Percentiles rank a stretch among this genome's conserved stretches.
Evolutionary conservation across 805 yeast species (phyloP).

Genomic region (Candida loeiensis): DNA sequence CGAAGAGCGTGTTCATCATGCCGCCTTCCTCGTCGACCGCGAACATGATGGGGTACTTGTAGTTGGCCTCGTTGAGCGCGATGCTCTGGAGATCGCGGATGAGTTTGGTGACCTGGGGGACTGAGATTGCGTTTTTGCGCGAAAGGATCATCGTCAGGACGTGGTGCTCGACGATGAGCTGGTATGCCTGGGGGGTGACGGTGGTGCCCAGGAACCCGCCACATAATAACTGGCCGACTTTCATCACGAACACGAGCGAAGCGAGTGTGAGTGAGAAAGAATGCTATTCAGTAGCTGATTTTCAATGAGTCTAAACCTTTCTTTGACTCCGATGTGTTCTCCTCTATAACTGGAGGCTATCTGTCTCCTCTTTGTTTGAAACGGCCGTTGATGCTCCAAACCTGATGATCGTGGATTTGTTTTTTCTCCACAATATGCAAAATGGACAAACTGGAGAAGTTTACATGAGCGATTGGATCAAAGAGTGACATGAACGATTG

Average conservation of each 20-base stretch:
- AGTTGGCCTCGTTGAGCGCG: conserved; percentile 47
- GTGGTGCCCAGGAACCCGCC: conserved; percentile 58
- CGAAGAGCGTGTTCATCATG: conserved; percentile 56
- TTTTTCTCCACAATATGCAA: neutral
- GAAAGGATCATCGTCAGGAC: conserved; percentile 52
- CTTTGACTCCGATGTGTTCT: too few relatives aligned
- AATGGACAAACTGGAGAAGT: neutral
- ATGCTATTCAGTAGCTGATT: neutral
- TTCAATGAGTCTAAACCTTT: too few relatives aligned
- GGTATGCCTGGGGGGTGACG: conserved; percentile 51
- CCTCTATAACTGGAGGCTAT: too few relatives aligned
- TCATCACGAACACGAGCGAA: too few relatives aligned
- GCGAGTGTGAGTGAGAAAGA: too few relatives aligned
- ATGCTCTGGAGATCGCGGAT: conserved; percentile 52
- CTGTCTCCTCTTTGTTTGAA: too few relatives aligned
- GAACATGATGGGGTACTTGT: conserved; percentile 50
- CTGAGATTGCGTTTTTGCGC: conserved; percentile 49
- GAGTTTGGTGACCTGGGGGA: conserved; percentile 45
- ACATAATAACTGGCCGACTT: conserved; percentile 50
- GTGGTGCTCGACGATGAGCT: conserved; percentile 47
- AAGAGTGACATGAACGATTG: neutral
- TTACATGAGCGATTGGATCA: neutral
- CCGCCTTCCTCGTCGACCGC: conserved; percentile 66
- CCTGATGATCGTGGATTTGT: too few relatives aligned
- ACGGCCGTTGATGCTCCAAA: neutral